These are phyloP conservation scores for Tetrahymena malaccensis DNA, from an alignment of 73 alveolate species.

Conservation along the genomic window DNA sequence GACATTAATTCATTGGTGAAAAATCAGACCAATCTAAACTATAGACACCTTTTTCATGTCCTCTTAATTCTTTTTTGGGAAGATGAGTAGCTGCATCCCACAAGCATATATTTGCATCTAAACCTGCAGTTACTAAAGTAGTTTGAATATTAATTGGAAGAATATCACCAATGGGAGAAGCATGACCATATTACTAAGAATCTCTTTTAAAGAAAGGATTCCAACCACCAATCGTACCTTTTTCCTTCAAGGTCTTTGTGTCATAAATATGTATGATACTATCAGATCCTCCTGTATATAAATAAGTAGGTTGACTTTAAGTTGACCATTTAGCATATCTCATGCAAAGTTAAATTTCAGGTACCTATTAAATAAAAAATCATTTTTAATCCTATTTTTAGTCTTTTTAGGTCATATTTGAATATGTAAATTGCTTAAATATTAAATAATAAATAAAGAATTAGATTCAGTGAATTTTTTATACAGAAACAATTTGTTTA, in stretches of 20 bases:
- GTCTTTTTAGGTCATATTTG: no score
- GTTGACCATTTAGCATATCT: slow-evolving; percentile 37
- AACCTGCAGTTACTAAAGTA: slow-evolving; percentile 76
- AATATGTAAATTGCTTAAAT: no score
- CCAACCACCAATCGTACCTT: slow-evolving; percentile 72
- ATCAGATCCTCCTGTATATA: slow-evolving; percentile 93
- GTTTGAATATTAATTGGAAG: slow-evolving; percentile 66
- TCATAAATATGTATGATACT: slow-evolving; percentile 88
- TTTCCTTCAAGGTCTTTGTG: slow-evolving; percentile 65
- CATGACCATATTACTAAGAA: slow-evolving; percentile 70
- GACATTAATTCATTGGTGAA: slow-evolving; percentile 42
- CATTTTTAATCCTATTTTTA: not conserved
- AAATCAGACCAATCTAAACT: slow-evolving; percentile 83
- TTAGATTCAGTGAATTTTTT: slow-evolving; percentile 36
- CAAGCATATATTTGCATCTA: slow-evolving; percentile 73
- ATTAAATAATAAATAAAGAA: slow-evolving; percentile 5
- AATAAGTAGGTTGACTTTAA: slow-evolving; percentile 18
- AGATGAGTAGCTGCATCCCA: slow-evolving; percentile 75
- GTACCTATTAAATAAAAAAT: slow-evolving; percentile 29
- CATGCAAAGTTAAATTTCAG: slow-evolving; percentile 30
- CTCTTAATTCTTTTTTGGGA: slow-evolving; percentile 51
- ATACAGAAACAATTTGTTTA: slow-evolving; percentile 55
- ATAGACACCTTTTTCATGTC: slow-evolving; percentile 76
- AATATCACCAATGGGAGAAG: slow-evolving; percentile 71
- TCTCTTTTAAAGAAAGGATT: slow-evolving; percentile 62